Evolutionary conservation across 345 rosid genomes (phyloP), one percentile per base, ranked within the genome.

Genomic region (Dovyalis caffra): DNA sequence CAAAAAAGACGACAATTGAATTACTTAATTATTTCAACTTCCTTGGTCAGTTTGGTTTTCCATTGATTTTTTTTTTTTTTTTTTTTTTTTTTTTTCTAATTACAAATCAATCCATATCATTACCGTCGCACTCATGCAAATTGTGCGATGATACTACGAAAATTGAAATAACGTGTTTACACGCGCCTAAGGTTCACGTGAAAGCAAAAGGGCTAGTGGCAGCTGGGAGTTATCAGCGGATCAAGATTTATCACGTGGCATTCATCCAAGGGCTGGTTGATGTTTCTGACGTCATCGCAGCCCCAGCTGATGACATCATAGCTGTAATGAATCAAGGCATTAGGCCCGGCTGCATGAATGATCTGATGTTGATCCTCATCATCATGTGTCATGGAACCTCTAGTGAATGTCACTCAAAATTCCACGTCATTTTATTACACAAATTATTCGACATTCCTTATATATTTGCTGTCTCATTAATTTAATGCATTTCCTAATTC

Each of bases 171-270:
- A 12, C 0, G 60, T 56, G 60, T 3, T 56, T 28, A n/a, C 45
- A 40, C 29, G 68, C 47, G 25, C 38, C 26, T 23, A n/a, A 35
- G 3, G 45, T 11, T 9, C 16, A 40, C 43, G n/a, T 4, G 26
- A 65, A 25, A n/a, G 68, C 29, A 6, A 65, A 9, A 43, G 26
- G 26, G 68, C 37, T 8, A 0, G 40, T 3, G 26, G 21, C 25
- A 32, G 68, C 33, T 23, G 2, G 15, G 56, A 12, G 63, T 62
- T 14, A 32, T 72, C 68, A 0, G 72, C 32, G 16, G 26, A 0
- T 45, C 77, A 35, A 73, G 72, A 80, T 69, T 62, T 15, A 21
- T 77, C 29, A 76, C 75, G 80, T 73, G 83, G 56, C 77, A 4
- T 3, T 69, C 61, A 23, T 4, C 20, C 10, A 29, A 69, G 56